A percentile compares a stretch with the other conserved stretches of the same genome.
These are phyloP conservation scores for Lecanicillium sp. DNA, from an alignment of 2,329 filamentous ascomycete species.

Conservation along the genomic window DNA sequence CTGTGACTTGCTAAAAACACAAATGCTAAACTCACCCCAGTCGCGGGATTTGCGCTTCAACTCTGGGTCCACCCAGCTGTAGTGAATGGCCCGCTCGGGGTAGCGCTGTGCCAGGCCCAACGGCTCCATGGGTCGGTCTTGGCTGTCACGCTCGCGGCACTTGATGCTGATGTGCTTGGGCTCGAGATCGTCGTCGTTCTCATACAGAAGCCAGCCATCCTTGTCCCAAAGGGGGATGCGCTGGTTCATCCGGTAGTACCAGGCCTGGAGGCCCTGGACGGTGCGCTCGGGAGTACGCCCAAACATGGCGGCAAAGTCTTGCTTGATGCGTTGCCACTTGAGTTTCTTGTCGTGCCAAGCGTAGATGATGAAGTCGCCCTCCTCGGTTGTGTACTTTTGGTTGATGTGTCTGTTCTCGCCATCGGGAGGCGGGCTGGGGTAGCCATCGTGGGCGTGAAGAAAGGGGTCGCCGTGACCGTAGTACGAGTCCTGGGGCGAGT, in stretches of 20 bases:
- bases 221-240: conserved; percentile 34
- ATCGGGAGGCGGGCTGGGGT: conserved; percentile 32
- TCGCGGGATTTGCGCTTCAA: conserved; percentile 32
- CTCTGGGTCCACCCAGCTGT: conserved; percentile 37
- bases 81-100: conserved; percentile 41
- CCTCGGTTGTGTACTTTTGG: conserved; percentile 38
- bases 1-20: neutral
- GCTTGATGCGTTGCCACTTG: conserved; percentile 36
- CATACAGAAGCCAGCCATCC: conserved; percentile 35
- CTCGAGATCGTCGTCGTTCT: conserved; percentile 33
- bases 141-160: conserved; percentile 32
- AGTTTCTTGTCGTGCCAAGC: conserved; percentile 38
- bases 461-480: conserved; percentile 21
- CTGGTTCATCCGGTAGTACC: conserved; percentile 40
- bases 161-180: conserved; percentile 33
- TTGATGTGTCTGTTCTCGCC: conserved; percentile 35
- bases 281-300: conserved; percentile 32
- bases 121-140: conserved; percentile 31
- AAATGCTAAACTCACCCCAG: conserved; percentile 32
- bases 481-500: conserved; percentile 19
- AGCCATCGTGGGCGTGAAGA: conserved; percentile 23
- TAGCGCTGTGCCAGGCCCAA: conserved; percentile 37
- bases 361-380: conserved; percentile 39
- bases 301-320: conserved; percentile 34
- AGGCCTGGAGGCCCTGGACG: conserved; percentile 36